Evolutionary conservation across 2,329 filamentous ascomycete genomes (phyloP).

Genomic region (Pseudogymnoascus sp.): DNA sequence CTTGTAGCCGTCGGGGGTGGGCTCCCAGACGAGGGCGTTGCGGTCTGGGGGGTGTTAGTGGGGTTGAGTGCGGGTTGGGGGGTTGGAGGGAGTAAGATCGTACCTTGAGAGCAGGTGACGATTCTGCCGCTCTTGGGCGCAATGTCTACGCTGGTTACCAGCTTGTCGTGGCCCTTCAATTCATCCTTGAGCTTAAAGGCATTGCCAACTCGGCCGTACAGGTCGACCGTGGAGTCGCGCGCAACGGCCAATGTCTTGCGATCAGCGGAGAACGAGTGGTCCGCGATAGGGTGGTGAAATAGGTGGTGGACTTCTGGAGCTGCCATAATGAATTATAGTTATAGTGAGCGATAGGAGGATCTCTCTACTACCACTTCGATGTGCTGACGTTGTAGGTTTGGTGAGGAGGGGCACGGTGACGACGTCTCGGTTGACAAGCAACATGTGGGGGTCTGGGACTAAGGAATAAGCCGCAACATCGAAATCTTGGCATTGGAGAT

Average conservation of each 20-base stretch:
- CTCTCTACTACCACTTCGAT: conserved; percentile 83
- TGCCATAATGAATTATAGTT: conserved; percentile 52
- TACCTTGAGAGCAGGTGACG: conserved; percentile 94
- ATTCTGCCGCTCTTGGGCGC: conserved; percentile 85
- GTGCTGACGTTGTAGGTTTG: conserved; percentile 11
- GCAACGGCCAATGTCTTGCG: conserved; percentile 82
- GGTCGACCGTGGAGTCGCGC: conserved; percentile 80
- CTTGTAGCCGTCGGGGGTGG: conserved; percentile 86
- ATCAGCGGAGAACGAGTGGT: conserved; percentile 97
- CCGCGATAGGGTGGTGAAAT: conserved; percentile 91
- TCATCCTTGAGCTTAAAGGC: conserved; percentile 82
- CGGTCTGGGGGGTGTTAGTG: conserved; percentile 54
- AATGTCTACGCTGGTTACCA: conserved; percentile 92
- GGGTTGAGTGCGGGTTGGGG: conserved; percentile 10
- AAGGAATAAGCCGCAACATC: conserved; percentile 8
- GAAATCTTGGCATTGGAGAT: conserved; percentile 10
- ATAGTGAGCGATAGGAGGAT: conserved; percentile 67
- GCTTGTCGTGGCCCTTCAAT: conserved; percentile 94
- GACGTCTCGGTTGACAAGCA: conserved; percentile 4
- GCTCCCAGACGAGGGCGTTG: conserved; percentile 97
- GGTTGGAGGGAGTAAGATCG: conserved; percentile 18
- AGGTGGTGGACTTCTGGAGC: conserved; percentile 89
- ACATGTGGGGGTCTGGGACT: neutral
- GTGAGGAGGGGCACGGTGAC: conserved; percentile 8
- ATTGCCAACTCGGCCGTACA: conserved; percentile 67